Base-by-base conservation (phyloP, 2,329 filamentous ascomycete species). In the Paracoccidioides lutzii region DNA sequence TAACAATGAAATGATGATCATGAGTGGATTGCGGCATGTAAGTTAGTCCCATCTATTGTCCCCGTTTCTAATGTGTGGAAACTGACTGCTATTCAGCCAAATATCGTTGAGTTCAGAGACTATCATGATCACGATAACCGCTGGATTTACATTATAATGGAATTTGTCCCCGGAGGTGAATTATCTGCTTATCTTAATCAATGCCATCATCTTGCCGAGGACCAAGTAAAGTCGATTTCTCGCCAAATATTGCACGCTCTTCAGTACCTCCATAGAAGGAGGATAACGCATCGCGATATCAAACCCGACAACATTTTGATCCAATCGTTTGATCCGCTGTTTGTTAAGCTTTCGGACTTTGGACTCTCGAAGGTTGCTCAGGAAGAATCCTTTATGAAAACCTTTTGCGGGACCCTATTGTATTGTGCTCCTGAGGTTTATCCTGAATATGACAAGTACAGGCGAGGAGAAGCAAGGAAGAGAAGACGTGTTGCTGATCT, bases 341-440 rank as follows among this genome's bases (percentile, higher is more conserved):
- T 81, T 12, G 85, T 97, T 63, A 97, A 98, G 71, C 76, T 98
- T 12, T 95, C 93, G 0, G 93, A 98, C 67, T 98, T 98, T 73
- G 93, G 93, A 3, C 74, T 98, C 4, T 97, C 93, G 2, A 98
- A 98, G 68, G 90, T 94, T 69, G 84, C 95, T 48, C 86, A 90
- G 59, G 88, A 88, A 61, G 86, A 95, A 64, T 96, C 91, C 0
- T 96, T 96, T 65, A 75, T 97, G 41, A 89, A 90, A 67, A 98
- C 93, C 0, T 98, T 98, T 65, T 98, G 93, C 67, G 93, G 94
- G 37, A 98, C 93, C 0, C 75, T 98, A 33, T 76, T 98, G 3
- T 98, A 97, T 71, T 97, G 93, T 68, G 93, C 93, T 0, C 93
- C 93, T 0, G 93, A 98, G 66, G 91, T 98, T 2, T 98, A 97